phyloP scores from a whole-genome alignment of 1,284 basidiomycete genomes.

The Chiua sp. region DNA sequence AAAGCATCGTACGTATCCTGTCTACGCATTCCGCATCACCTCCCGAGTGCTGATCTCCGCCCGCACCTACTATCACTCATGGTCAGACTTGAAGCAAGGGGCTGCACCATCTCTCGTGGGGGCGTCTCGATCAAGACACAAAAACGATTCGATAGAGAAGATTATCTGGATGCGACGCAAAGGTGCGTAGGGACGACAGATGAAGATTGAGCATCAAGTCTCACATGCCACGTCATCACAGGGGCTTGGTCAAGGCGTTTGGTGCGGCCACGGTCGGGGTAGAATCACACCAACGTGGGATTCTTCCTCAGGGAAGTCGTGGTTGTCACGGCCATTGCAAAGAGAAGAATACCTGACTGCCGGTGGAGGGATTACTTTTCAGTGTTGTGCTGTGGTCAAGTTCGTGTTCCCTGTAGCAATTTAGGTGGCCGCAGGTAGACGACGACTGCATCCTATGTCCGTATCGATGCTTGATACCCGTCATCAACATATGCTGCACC shows the following conservation, averaged over 20 bases:
- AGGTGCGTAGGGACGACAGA: constrained; percentile 46
- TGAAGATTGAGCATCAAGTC: neutral
- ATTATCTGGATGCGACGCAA: constrained; percentile 75
- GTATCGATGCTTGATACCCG: no score
- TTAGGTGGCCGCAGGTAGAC: no score
- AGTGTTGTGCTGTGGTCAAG: no score
- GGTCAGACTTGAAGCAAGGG: constrained; percentile 58
- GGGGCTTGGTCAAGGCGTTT: constrained; percentile 33
- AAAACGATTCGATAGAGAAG: constrained; percentile 59
- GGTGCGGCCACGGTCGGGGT: constrained; percentile 26
- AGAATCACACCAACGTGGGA: constrained; percentile 11
- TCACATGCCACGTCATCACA: constrained; percentile 1
- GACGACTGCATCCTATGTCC: no score
- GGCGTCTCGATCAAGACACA: constrained; percentile 70
- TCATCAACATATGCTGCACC: no score
- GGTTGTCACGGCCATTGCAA: no score
- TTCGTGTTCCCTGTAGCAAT: no score
- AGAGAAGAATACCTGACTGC: no score
- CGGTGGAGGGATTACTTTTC: no score
- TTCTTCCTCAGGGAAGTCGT: neutral
- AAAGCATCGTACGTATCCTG: constrained; percentile 48
- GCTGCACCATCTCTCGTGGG: constrained; percentile 55
- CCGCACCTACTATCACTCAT: no score
- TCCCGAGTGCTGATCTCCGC: neutral
- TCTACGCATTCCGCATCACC: no score